Evolutionary conservation across 768 basidiomycete genomes (phyloP).

Genomic region (Lepiota subincarnata): DNA sequence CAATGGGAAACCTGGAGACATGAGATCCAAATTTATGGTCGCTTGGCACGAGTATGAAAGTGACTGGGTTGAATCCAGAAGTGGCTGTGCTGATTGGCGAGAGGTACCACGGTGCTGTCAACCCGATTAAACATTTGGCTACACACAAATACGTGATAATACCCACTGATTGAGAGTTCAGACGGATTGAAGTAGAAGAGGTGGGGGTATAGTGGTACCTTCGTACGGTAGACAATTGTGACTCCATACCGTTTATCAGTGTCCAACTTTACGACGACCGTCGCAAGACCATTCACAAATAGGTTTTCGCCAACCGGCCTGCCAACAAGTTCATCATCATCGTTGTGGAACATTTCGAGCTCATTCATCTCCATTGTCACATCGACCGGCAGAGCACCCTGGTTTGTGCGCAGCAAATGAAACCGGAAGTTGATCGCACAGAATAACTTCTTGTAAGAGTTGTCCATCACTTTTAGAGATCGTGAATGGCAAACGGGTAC

Average conservation of each 20-base stretch:
- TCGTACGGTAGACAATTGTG: constrained; percentile 29
- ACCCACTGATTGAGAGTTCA: constrained; percentile 32
- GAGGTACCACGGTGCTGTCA: constrained; percentile 18
- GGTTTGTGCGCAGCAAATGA: constrained; percentile 23
- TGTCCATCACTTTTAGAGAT: constrained; percentile 13
- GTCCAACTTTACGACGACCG: constrained; percentile 19
- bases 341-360: constrained; percentile 18
- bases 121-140: not conserved
- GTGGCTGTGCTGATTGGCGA: constrained; percentile 22
- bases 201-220: constrained; percentile 31
- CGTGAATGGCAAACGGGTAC: constrained; percentile 16
- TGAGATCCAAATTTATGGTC: too few relatives aligned
- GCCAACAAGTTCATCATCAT: constrained; percentile 17
- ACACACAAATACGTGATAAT: not conserved
- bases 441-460: constrained; percentile 18
- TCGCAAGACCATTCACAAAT: constrained; percentile 23
- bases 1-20: constrained; percentile 31
- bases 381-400: constrained; percentile 14
- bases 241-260: constrained; percentile 16
- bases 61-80: too few relatives aligned
- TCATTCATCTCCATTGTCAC: constrained; percentile 29
- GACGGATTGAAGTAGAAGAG: constrained; percentile 40
- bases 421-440: constrained; percentile 22
- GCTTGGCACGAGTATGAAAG: too few relatives aligned
- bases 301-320: constrained; percentile 24